Evolutionary conservation across 176 grass and related monocot genomes (phyloP).

Genomic region (Oryza coarctata): DNA sequence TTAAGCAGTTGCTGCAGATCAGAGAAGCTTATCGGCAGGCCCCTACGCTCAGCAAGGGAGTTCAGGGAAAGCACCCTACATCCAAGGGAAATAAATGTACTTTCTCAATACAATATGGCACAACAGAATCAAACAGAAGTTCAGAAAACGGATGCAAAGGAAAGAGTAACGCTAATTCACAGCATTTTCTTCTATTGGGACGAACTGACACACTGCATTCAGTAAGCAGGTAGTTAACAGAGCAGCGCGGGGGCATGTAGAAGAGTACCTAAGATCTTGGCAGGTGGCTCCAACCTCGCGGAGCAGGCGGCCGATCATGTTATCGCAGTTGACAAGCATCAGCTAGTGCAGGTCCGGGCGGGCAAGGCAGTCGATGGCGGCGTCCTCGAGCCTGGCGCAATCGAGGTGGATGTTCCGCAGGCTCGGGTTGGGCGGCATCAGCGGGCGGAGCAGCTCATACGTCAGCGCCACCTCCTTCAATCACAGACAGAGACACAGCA

Average conservation of each 20-base stretch:
- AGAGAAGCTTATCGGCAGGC: slow-evolving; percentile 57
- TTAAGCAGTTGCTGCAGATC: slow-evolving; percentile 73
- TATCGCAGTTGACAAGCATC: slow-evolving; percentile 70
- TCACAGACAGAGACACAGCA: slow-evolving; percentile 16
- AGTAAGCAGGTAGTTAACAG: neutral
- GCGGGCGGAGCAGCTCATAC: slow-evolving; percentile 54
- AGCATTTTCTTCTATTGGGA: neutral
- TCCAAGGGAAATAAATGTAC: slow-evolving; percentile 1
- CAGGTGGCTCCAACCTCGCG: slow-evolving; percentile 62
- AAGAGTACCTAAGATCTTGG: slow-evolving; percentile 73
- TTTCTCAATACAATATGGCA: neutral
- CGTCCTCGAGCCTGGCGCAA: slow-evolving; percentile 68
- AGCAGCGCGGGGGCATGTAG: neutral
- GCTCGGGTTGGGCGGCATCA: slow-evolving; percentile 63
- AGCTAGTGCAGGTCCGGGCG: slow-evolving; percentile 76
- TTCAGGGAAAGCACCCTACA: slow-evolving; percentile 75
- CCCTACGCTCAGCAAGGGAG: slow-evolving; percentile 60
- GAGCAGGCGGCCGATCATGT: slow-evolving; percentile 74
- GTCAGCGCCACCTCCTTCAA: slow-evolving; percentile 72
- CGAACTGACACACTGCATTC: neutral
- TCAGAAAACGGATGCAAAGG: neutral
- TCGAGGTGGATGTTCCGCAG: slow-evolving; percentile 79
- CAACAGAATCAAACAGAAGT: neutral
- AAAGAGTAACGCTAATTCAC: neutral
- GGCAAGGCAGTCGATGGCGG: slow-evolving; percentile 52